Evolutionary conservation across 2,329 filamentous ascomycete genomes (phyloP).

Genomic region (Leptographium galeiforme): DNA sequence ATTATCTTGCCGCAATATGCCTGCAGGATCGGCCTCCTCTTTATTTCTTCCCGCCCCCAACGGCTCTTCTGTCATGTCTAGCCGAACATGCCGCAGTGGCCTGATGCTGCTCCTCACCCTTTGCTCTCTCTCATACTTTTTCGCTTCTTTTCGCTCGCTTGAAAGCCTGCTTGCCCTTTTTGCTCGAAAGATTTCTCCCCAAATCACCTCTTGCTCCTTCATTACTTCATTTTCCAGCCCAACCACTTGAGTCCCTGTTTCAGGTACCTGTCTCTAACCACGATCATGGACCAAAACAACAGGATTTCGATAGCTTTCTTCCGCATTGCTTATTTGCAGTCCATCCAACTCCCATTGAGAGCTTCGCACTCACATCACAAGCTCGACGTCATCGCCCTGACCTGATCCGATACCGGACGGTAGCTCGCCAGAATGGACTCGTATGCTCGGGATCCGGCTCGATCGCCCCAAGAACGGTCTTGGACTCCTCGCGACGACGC

Average conservation of each 20-base stretch:
- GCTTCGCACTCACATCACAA: neutral
- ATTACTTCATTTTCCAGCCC: neutral
- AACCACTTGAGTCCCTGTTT: neutral
- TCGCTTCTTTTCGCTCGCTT: neutral
- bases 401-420: neutral
- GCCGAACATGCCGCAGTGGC: neutral
- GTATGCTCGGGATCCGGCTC: slow-evolving; percentile 40
- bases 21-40: neutral
- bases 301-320: neutral
- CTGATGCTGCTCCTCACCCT: neutral
- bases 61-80: neutral
- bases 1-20: neutral
- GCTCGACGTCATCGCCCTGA: no score
- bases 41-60: neutral
- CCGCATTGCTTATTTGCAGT: no score
- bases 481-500: slow-evolving; percentile 40
- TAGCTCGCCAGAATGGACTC: slow-evolving; percentile 33
- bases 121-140: slow-evolving; percentile 10
- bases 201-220: neutral
- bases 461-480: slow-evolving; percentile 39
- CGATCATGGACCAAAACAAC: neutral
- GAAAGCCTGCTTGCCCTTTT: neutral
- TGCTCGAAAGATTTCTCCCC: neutral
- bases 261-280: slow-evolving; percentile 1
- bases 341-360: neutral